Base-by-base conservation (phyloP, 805 yeast genomes). In the Barnettozyma siamensis region DNA sequence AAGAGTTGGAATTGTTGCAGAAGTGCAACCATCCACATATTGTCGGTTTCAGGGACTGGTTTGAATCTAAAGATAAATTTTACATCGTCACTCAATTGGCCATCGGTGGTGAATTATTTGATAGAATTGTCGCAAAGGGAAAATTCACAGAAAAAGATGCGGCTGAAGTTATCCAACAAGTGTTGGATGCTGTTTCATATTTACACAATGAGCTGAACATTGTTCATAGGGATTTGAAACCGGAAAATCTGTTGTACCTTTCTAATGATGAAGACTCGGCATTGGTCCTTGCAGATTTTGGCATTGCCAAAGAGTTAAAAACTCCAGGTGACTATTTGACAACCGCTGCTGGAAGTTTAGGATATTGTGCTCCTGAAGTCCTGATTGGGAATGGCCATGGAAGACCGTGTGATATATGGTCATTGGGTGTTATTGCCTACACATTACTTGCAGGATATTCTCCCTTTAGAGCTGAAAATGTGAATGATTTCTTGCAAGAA, bases 311-410 rank as follows among this genome's bases (percentile, higher is more conserved):
- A 60, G 73, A 76, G 52, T 66, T 91, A 48, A 69, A 71, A 44
- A 61, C 70, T 11, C 72, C 77, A 4, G 74, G 78, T 50, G 87
- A 83, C 42, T 66, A 76, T 45, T 67, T 87, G 44, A 78, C 72
- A 26, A 68, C 82, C 18, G 80, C 85, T 32, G 95, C 96, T 1
- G 98, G 98, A 1, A 85, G 96, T 1, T 80, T 87, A 63, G 98
- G 99, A 2, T 91, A 91, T 60, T 96, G 95, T 27, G 98, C 98
- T 0, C 99, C 99, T 0, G 99, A 91, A 58, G 88, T 91, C 7
- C 72, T 91, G 30, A 65, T 79, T 32, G 80, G 84, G 13, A 68
- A 71, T 31, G 98, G 96, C 8, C 97, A 91, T 63, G 95, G 96
- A 31, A 87, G 85, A 55, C 91, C 96, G 1, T 91, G 96, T 64